Evolutionary conservation across 306 rosid genomes (phyloP).

Genomic region (Prunus mume): DNA sequence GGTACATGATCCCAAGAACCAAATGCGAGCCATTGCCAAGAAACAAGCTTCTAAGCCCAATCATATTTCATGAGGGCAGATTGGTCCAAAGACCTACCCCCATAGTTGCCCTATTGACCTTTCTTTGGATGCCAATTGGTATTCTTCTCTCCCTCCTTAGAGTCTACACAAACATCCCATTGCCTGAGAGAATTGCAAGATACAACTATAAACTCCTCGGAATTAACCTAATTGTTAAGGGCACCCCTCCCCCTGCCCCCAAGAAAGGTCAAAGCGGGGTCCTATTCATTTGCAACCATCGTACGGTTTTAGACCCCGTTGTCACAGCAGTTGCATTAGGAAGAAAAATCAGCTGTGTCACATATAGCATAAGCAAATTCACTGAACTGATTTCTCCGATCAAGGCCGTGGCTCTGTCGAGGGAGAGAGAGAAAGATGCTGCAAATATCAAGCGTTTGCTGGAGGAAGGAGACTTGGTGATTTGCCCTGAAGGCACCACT

Average conservation of each 20-base stretch:
- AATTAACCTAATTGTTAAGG: constrained; percentile 64
- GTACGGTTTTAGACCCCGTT: constrained; percentile 84
- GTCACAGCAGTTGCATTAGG: constrained; percentile 67
- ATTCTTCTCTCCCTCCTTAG: constrained; percentile 66
- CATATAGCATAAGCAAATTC: constrained; percentile 88
- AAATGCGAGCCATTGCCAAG: constrained; percentile 64
- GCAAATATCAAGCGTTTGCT: constrained; percentile 64
- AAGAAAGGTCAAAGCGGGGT: constrained; percentile 70
- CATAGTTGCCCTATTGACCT: constrained; percentile 54
- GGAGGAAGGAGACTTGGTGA: constrained; percentile 84
- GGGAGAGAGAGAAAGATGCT: constrained; percentile 87
- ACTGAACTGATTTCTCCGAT: constrained; percentile 82
- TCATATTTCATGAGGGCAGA: constrained; percentile 91
- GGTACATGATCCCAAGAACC: constrained; percentile 64
- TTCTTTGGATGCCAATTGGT: constrained; percentile 85
- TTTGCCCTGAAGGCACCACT: constrained; percentile 92
- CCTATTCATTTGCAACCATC: constrained; percentile 82
- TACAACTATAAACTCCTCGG: constrained; percentile 73
- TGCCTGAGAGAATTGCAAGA: constrained; percentile 68
- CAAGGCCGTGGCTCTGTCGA: constrained; percentile 71
- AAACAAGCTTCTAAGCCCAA: constrained; percentile 70
- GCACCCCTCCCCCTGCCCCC: constrained; percentile 84
- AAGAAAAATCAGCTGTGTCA: constrained; percentile 88
- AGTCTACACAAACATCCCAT: constrained; percentile 70
- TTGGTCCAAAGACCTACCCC: constrained; percentile 88